Base-by-base conservation (phyloP, 257 asterid species). In the Ligustrum vulgare region DNA sequence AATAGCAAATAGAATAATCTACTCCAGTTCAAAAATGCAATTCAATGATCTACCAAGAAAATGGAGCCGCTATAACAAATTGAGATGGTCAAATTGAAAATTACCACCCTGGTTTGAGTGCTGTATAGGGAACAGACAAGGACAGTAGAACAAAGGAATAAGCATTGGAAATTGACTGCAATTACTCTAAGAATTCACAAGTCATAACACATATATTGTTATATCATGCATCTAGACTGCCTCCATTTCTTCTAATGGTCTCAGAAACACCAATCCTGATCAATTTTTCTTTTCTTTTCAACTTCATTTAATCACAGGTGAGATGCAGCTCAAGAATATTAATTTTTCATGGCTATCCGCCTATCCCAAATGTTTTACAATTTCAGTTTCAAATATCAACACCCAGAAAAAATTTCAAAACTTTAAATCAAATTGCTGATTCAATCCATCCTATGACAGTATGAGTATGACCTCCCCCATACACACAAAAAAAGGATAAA, bases 21-120 rank as follows among this genome's bases (percentile, higher is more conserved):
- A 10, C 4, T n/a, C 72, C 56, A 58, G 37, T 72, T 72, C 73
- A 65, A 64, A 69, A 56, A n/a, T n/a, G 70, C 33, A 49, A 45
- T 49, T 60, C 9, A 6, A 70, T 62, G 10, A 71, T 68, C 36
- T 72, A 28, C 10, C 5, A 54, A 15, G 62, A 69, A 69, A 20
- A 16, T 45, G 4, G 49, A 25, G 67, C 39, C 34, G 41, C 66
- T 34, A 41, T 63, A 2, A 36, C 35, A 72, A 25, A 72, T 37
- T 35, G 77, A 34, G 56, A 67, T 36, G 62, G n/a, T 25, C 74
- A 66, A 47, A 49, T 58, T 58, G 16, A 22, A 58, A 58, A n/a
- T 58, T 58, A 23, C 34, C 33, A 23, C 33, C 66, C 3, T 58
- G 66, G 66, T n/a, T 16, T 18, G 63, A 6, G 3, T 54, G 63